Base-by-base conservation (phyloP, 2,329 filamentous ascomycete species). In the Talaromyces amestolkiae region DNA sequence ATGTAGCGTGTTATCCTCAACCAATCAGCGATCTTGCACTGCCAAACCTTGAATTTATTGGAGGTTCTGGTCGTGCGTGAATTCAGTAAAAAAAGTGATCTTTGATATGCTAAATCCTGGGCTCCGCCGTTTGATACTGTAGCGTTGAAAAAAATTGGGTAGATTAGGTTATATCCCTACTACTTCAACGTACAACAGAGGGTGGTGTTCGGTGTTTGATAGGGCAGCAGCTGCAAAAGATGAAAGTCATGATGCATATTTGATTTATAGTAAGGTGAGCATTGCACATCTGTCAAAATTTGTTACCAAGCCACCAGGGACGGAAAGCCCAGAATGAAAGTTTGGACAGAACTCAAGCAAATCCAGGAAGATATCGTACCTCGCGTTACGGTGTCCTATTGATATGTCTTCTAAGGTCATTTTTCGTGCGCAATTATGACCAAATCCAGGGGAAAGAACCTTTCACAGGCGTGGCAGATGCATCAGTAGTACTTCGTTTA, bases 211-310 rank as follows among this genome's bases (percentile, higher is more conserved):
- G n/a, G n/a, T n/a, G n/a, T n/a, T n/a, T n/a, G n/a, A n/a, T n/a
- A n/a, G n/a, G n/a, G n/a, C n/a, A n/a, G n/a, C n/a, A n/a, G n/a
- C n/a, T n/a, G n/a, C n/a, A n/a, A n/a, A n/a, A n/a, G n/a, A n/a
- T n/a, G n/a, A n/a, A n/a, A n/a, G n/a, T n/a, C n/a, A n/a, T n/a
- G n/a, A n/a, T 6, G 68, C 79, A 64, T 85, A 83, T 65, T 75
- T 85, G 71, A 72, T 69, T 1, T 74, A 82, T 73, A 65, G 74
- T 9, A 27, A 69, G 63, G 71, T 77, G 17, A 65, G 69, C 7
- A 72, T 72, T 8, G 58, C 63, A 7, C 66, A 59, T 6, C 67
- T 80, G 15, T 75, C 75, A 3, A 19, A 66, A 3, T 80, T 45
- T n/a, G 61, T 58, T n/a, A n/a, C n/a, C n/a, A n/a, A n/a, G n/a